Evolutionary conservation across 2,329 filamentous ascomycete genomes (phyloP), one percentile per base, ranked within the genome.

Genomic region (Pyrenophora seminiperda): DNA sequence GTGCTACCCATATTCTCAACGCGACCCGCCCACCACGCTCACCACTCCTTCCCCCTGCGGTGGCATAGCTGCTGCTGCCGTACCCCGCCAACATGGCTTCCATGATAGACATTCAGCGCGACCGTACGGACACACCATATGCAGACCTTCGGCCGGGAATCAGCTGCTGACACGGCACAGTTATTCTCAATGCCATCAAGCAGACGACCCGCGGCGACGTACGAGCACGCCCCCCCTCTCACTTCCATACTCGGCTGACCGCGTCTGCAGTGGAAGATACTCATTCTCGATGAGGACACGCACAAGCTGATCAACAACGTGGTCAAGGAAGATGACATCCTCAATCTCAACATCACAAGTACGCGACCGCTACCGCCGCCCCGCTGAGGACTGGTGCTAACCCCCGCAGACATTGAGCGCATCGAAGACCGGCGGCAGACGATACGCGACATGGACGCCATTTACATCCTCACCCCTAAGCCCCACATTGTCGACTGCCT

Each of bases 301-400:
- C 87, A 87, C 72, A 92, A 88, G 74, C 83, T 99, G 64, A 82
- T 99, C 65, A 88, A 96, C 76, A 96, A 93, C 79, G 89, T 90
- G 38, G 84, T 93, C 71, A 93, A 91, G 67, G 89, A 97, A 79
- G 93, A 99, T 83, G 91, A 97, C 68, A 95, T 99, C 61, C 87
- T 99, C 76, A 95, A 96, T 72, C 86, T 91, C 76, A 96, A 96
- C 73, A 90, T 99, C 75, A 93, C 92, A 62, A 96, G 92, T 96
- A 82, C 71, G 87, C 65, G 42, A 20, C 34, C 36, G 11, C n/a
- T n/a, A n/a, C 36, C 20, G 36, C 7, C 40, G 36, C 24, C 20
- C 20, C 17, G 30, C 5, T 24, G 22, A 36, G 29, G 22, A 24
- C 33, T 24, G 15, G 13, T 47, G 53, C 69, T 74, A 63, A 75